phyloP scores from a whole-genome alignment of 129 eudicot genomes.

The Lactuca saligna region DNA sequence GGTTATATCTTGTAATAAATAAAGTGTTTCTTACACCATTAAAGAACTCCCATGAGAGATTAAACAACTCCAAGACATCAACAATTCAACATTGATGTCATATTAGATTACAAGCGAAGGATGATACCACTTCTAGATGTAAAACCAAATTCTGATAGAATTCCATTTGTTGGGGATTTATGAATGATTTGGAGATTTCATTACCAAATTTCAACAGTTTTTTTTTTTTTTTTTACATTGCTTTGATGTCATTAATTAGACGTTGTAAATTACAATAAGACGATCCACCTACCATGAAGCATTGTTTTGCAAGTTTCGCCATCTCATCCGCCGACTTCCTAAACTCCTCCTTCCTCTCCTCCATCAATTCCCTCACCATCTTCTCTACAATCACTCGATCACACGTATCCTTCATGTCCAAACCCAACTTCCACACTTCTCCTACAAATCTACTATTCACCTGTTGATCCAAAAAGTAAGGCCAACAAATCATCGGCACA shows the following conservation, averaged over 20 bases:
- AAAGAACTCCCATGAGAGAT: too few species aligned
- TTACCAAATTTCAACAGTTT: too few species aligned
- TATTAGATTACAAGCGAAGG: too few species aligned
- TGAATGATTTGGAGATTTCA: too few species aligned
- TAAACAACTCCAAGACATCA: too few species aligned
- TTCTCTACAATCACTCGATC: conserved; percentile 43
- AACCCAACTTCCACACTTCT: conserved; percentile 51
- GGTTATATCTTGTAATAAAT: too few species aligned
- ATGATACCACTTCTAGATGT: too few species aligned
- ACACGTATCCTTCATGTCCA: conserved; percentile 53
- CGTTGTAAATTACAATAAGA: conserved; percentile 39
- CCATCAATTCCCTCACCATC: conserved; percentile 49
- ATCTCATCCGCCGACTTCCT: conserved; percentile 27
- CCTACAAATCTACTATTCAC: conserved; percentile 52
- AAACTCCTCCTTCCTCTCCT: conserved; percentile 31
- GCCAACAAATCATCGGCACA: conserved; percentile 64
- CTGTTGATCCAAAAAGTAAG: conserved; percentile 46
- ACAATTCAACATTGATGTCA: too few species aligned
- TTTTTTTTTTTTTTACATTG: conserved; percentile 17
- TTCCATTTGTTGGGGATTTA: too few species aligned
- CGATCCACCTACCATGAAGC: conserved; percentile 44
- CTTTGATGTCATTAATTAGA: conserved; percentile 40
- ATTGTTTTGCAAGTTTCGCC: conserved; percentile 29
- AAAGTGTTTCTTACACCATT: too few species aligned
- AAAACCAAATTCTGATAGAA: too few species aligned